Evolutionary conservation across 768 basidiomycete genomes (phyloP).

Genomic region (Coprinopsis cinerea): DNA sequence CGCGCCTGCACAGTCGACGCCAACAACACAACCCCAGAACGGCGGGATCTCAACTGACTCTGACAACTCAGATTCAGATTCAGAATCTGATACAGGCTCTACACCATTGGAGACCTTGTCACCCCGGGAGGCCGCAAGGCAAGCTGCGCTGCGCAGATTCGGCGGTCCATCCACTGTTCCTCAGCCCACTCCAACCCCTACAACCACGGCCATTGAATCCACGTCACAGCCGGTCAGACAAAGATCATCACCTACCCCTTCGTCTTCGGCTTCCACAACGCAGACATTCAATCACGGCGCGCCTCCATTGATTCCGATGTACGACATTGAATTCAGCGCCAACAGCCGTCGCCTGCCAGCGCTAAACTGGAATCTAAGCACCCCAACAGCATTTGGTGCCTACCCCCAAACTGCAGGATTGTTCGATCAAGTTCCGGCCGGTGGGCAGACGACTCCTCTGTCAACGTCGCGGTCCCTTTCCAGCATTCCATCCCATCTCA

Average conservation of each 20-base stretch:
- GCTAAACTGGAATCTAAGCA: background rate
- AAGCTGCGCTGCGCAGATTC: slow-evolving; percentile 7
- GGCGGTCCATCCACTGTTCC: background rate
- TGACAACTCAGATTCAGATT: background rate
- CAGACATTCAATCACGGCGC: slow-evolving; percentile 1
- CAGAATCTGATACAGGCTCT: background rate
- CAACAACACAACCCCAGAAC: background rate
- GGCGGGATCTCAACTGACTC: background rate
- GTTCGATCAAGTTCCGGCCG: background rate
- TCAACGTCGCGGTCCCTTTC: slow-evolving; percentile 11
- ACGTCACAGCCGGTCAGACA: background rate
- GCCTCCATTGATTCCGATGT: slow-evolving; percentile 28
- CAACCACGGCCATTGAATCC: background rate
- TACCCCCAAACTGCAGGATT: background rate
- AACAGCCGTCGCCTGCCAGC: background rate
- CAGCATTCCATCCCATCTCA: slow-evolving; percentile 43
- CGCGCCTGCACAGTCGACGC: slow-evolving; percentile 11
- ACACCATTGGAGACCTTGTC: background rate
- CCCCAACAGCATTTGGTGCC: background rate
- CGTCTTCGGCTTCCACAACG: background rate
- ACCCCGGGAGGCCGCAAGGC: slow-evolving; percentile 8
- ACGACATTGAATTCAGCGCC: slow-evolving; percentile 16
- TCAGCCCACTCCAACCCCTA: background rate
- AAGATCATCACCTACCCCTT: background rate
- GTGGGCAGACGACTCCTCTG: background rate